Conservation (phyloP, 371 early-diverging fungal species). For the Smittium culicis region DNA sequence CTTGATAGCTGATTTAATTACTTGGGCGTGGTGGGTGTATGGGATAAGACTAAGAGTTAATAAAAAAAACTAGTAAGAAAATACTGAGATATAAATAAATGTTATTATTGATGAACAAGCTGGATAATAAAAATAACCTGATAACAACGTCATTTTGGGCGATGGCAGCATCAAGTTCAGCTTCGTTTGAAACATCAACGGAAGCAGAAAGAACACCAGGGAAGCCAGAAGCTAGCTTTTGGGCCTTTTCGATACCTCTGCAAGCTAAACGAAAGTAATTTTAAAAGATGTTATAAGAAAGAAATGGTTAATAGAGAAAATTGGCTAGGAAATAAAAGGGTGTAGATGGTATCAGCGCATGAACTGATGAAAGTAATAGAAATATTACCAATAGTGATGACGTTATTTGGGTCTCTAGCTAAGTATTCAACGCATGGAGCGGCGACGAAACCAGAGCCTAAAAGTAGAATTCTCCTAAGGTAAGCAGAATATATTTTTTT, state of each 20-base stretch:
- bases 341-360: too few species aligned
- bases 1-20: conserved; percentile 70
- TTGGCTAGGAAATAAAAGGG: too few species aligned
- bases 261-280: conserved; percentile 33
- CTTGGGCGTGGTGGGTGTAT: conserved; percentile 75
- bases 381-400: conserved; percentile 57
- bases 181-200: conserved; percentile 65
- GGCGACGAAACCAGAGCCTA: conserved; percentile 95
- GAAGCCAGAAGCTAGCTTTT: conserved; percentile 45
- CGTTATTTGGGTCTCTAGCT: conserved; percentile 62
- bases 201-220: conserved; percentile 46
- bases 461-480: conserved; percentile 76
- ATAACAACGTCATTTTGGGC: conserved; percentile 73
- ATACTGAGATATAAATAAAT: too few species aligned
- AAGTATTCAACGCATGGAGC: conserved; percentile 91
- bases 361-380: too few species aligned
- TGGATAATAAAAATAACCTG: conserved; percentile 49
- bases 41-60: conserved; percentile 74
- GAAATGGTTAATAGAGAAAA: too few species aligned
- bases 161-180: conserved; percentile 71
- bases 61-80: too few species aligned
- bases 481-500: too few species aligned
- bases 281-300: too few species aligned
- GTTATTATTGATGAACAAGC: too few species aligned
- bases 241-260: conserved; percentile 61